Evolutionary conservation across 2,329 filamentous ascomycete species (phyloP), one percentile per base, ranked within the genome.

Genomic region (Stromatinia cepivora): DNA sequence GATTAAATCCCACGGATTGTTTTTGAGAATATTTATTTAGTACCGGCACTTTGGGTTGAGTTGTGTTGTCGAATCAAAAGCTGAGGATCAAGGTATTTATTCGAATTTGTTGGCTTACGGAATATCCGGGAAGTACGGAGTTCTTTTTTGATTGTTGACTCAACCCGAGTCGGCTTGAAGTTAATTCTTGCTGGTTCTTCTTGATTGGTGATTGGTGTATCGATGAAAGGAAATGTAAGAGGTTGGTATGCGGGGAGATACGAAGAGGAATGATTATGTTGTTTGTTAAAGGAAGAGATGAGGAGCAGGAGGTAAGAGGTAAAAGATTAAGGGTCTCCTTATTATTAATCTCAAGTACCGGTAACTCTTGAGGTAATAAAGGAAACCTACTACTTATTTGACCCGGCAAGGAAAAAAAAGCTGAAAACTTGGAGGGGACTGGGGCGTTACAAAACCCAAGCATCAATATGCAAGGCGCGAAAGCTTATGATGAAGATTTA

Each of bases 191-290:
- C n/a, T 39, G 59, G 8, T 39, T 13, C 31, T 25, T 63, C 20
- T 36, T 48, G 45, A 9, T 48, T 48, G 45, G 3, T n/a, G 56
- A 45, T 63, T 62, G 59, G 45, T 36, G 45, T n/a, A n/a, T 13
- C 20, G 59, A 62, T 62, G 45, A 62, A 62, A 62, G 59, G 34
- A 62, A 62, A 62, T 48, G 13, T 3, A 62, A 50, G 45, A 50
- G 59, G 59, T 50, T 62, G 59, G 59, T 62, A 36, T 62, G 59
- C 45, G 45, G 59, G 28, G 45, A 48, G 58, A 25, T 28, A 17
- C 42, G 39, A 13, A 46, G 45, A 15, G 58, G 59, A 48, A 36
- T 45, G 31, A 36, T 36, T 46, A 7, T 50, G 28, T 15, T 22
- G 57, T 31, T 20, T n/a, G 31, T 20, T 11, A 34, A 36, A 48